Conservation (phyloP, 1,284 basidiomycete species). For the Tetrapyrgos nigripes region DNA sequence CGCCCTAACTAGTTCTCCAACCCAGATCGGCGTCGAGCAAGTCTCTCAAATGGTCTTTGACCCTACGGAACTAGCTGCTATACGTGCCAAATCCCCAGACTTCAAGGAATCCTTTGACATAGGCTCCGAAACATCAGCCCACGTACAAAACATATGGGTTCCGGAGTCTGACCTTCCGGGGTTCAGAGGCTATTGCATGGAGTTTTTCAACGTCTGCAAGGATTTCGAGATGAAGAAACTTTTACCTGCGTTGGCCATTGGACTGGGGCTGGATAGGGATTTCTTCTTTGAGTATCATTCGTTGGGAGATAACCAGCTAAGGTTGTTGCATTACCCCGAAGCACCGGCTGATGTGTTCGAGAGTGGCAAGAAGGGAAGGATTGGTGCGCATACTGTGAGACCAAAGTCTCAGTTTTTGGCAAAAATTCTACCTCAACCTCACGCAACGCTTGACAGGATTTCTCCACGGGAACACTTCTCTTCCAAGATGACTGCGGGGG, state of each 20-base stretch:
- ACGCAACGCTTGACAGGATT: too few species aligned
- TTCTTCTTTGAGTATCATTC: slow-evolving; percentile 53
- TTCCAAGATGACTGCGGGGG: slow-evolving; percentile 67
- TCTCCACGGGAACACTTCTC: slow-evolving; percentile 61
- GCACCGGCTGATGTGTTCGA: slow-evolving; percentile 13
- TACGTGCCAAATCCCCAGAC: slow-evolving; percentile 48
- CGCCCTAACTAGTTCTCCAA: too few species aligned
- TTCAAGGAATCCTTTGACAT: slow-evolving; percentile 65
- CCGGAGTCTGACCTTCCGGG: slow-evolving; percentile 60
- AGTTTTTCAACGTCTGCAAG: slow-evolving; percentile 57
- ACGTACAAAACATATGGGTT: slow-evolving; percentile 64
- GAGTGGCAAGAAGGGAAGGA: slow-evolving; percentile 16
- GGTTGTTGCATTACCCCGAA: slow-evolving; percentile 65
- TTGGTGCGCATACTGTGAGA: slow-evolving; percentile 15
- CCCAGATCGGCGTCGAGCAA: slow-evolving; percentile 55
- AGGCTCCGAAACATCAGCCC: slow-evolving; percentile 52
- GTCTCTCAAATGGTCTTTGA: slow-evolving; percentile 51
- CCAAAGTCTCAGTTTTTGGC: slow-evolving; percentile 17
- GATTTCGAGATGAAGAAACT: slow-evolving; percentile 47
- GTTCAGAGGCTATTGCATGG: slow-evolving; percentile 55
- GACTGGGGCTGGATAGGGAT: slow-evolving; percentile 51
- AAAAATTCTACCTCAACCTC: neutral
- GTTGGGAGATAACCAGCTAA: slow-evolving; percentile 59
- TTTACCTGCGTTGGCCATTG: slow-evolving; percentile 58
- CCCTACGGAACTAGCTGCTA: slow-evolving; percentile 40